These are phyloP conservation scores for Trichoderma polysporum DNA, from an alignment of 2,329 filamentous ascomycete genomes.

Conservation along the genomic window DNA sequence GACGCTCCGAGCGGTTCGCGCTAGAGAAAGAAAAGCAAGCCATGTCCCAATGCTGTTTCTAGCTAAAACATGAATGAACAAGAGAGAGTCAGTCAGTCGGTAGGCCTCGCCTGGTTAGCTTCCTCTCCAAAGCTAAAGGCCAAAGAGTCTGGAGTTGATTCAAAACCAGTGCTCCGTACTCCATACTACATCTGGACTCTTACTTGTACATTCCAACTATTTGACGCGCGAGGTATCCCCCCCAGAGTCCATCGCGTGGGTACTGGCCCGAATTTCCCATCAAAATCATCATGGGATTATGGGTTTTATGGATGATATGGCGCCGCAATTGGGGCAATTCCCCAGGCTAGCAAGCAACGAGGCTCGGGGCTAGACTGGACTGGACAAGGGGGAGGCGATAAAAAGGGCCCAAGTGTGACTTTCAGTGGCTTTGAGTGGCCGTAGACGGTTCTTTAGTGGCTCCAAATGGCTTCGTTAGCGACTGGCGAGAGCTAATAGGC, in stretches of 20 bases:
- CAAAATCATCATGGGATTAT: background rate
- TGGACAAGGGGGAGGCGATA: background rate
- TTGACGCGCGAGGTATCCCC: background rate
- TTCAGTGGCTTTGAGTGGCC: background rate
- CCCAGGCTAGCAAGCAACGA: constrained; percentile 6
- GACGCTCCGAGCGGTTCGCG: background rate
- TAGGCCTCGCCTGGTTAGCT: too few relatives aligned
- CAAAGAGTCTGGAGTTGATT: background rate
- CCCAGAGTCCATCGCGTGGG: background rate
- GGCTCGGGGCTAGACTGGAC: constrained; percentile 2
- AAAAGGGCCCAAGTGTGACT: background rate
- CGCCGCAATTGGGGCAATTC: constrained; percentile 1
- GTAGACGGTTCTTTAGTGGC: background rate
- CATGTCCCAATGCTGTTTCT: background rate
- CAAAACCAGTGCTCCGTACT: background rate
- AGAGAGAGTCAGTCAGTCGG: background rate
- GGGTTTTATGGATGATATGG: background rate
- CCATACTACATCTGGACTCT: background rate
- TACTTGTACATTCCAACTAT: background rate
- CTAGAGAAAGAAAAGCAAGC: background rate
- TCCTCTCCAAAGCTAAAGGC: background rate
- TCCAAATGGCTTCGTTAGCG: background rate
- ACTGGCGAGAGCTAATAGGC: background rate
- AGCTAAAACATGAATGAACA: background rate
- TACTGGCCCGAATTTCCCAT: background rate